Base-by-base conservation (phyloP, 2,329 filamentous ascomycete genomes). In the Tolypocladium tundrense region DNA sequence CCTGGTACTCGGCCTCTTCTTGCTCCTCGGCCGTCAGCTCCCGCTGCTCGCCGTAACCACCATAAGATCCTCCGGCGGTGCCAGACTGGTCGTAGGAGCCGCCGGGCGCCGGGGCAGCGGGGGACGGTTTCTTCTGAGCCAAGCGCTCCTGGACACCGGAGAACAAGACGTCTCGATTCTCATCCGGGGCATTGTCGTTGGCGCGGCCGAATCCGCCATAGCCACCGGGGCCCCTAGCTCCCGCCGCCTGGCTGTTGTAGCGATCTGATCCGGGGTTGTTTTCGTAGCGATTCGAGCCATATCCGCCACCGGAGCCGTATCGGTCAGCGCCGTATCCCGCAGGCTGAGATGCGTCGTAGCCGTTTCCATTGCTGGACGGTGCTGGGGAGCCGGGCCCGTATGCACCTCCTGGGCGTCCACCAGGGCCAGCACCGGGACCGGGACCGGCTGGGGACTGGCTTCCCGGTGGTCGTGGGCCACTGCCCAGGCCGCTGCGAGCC, bases 11-110 rank as follows among this genome's bases (percentile, higher is more conserved):
- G 62, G 87, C 73, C 75, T 82, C 76, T 58, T 96, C 90, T 69
- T 90, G 75, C 79, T 84, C 84, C 64, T 97, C 91, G 1, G 86
- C 90, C 0, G 90, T 96, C 63, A 96, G 75, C 70, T 96, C 84
- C 53, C 90, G 83, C 59, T 88, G 81, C 58, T 87, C 85, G 56
- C 89, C 82, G 61, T 85, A 85, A 35, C 79, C 81, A 33, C 77
- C 80, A 59, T 77, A 79, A 14, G 68, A 68, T 41, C 65, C 68
- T 37, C 61, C 63, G 33, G 57, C 64, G 21, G 62, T 60, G 19
- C 62, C 67, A 27, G 69, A 58, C 57, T 68, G 67, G 39, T 63
- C 65, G 42, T 66, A 68, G 3, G 63, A 60, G 41, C 60, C 19
- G 31, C 48, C 63, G 45, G 57, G 40, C 24, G 60, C 56, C 51